Evolutionary conservation across 805 yeast genomes (phyloP).

Genomic region (Metschnikowia reukaufii): DNA sequence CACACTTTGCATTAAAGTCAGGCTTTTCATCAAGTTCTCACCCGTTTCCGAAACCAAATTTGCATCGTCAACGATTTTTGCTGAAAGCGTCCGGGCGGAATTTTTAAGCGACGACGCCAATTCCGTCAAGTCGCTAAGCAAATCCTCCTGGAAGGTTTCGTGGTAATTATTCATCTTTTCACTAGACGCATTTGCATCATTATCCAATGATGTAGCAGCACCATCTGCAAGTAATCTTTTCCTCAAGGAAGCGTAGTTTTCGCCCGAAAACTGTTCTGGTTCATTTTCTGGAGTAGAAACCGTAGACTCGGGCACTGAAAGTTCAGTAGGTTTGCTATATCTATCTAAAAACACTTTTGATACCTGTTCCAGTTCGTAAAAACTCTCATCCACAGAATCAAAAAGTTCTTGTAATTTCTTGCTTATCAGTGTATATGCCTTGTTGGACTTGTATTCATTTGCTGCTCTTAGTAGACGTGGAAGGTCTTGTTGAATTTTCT

Average conservation of each 20-base stretch:
- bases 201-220: slow-evolving; percentile 12
- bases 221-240: slow-evolving; percentile 19
- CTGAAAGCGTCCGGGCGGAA: slow-evolving; percentile 46
- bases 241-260: slow-evolving; percentile 18
- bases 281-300: background rate
- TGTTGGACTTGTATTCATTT: slow-evolving; percentile 13
- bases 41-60: slow-evolving; percentile 33
- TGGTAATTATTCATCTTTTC: slow-evolving; percentile 37
- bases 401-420: slow-evolving; percentile 10
- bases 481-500: slow-evolving; percentile 16
- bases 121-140: slow-evolving; percentile 47
- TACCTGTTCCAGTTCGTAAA: slow-evolving; percentile 2
- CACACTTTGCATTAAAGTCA: slow-evolving; percentile 24
- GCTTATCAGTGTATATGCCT: slow-evolving; percentile 3
- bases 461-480: slow-evolving; percentile 18
- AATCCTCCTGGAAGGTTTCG: slow-evolving; percentile 47
- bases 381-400: slow-evolving; percentile 12
- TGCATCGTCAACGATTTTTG: slow-evolving; percentile 36
- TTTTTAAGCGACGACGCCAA: slow-evolving; percentile 49
- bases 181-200: slow-evolving; percentile 8
- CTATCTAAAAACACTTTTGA: background rate
- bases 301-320: background rate
- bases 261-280: background rate
- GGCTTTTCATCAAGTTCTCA: slow-evolving; percentile 32
- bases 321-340: background rate